These are phyloP conservation scores for Parathielavia hyrcaniae DNA, from an alignment of 495 filamentous ascomycete species.

Conservation along the genomic window DNA sequence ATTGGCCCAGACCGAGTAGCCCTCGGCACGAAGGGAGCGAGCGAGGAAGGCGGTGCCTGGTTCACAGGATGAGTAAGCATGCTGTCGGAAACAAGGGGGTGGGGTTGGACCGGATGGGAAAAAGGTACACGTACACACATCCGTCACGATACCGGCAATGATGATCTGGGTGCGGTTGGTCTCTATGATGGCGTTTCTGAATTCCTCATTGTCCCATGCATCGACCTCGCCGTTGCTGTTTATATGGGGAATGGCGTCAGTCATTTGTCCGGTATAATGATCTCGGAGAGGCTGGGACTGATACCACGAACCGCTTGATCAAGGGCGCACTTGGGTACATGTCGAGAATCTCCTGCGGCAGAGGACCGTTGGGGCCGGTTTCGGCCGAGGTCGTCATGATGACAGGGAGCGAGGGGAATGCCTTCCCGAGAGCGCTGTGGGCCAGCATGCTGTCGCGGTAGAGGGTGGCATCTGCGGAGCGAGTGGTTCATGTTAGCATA, in stretches of 20 bases:
- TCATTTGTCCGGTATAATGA: too few species aligned
- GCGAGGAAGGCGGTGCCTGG: slow-evolving; percentile 63
- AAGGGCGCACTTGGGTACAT: slow-evolving; percentile 63
- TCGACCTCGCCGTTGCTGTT: slow-evolving; percentile 61
- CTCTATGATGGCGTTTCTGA: slow-evolving; percentile 58
- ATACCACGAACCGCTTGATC: slow-evolving; percentile 44
- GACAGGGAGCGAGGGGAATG: slow-evolving; percentile 59
- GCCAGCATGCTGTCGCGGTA: slow-evolving; percentile 64
- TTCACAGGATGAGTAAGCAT: neutral
- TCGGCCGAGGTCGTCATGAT: slow-evolving; percentile 66
- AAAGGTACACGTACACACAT: slow-evolving; percentile 53
- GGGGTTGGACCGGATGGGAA: too few species aligned
- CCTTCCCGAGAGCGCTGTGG: slow-evolving; percentile 58
- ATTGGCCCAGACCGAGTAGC: slow-evolving; percentile 74
- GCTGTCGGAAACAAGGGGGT: neutral
- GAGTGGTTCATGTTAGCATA: slow-evolving; percentile 4
- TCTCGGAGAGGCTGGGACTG: too few species aligned
- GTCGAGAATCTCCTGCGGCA: slow-evolving; percentile 63
- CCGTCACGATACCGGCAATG: slow-evolving; percentile 66
- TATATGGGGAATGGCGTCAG: too few species aligned
- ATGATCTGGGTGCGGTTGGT: slow-evolving; percentile 66
- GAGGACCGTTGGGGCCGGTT: slow-evolving; percentile 57
- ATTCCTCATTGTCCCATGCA: slow-evolving; percentile 72
- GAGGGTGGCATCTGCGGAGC: slow-evolving; percentile 43
- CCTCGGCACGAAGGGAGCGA: slow-evolving; percentile 61